Percentiles rank a stretch among this genome's conserved stretches.
Evolutionary conservation across 2,329 filamentous ascomycete species (phyloP).

Genomic region (Pseudogymnoascus sp.): DNA sequence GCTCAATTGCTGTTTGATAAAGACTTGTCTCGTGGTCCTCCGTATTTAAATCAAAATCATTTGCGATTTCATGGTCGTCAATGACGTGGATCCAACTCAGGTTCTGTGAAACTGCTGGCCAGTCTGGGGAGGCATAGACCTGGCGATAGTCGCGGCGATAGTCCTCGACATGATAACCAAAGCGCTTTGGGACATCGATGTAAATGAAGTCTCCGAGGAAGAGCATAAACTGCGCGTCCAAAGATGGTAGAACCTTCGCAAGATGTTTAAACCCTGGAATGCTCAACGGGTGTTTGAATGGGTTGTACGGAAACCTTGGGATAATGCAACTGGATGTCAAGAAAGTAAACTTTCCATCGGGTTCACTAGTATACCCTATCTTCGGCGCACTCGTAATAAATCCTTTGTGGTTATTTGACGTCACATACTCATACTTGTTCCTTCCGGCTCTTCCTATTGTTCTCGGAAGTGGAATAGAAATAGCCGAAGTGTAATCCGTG

Average conservation of each 20-base stretch:
- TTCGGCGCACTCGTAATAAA: constrained; percentile 72
- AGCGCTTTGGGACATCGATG: constrained; percentile 75
- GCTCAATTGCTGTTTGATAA: constrained; percentile 31
- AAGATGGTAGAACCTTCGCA: constrained; percentile 60
- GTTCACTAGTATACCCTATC: constrained; percentile 53
- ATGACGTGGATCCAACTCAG: constrained; percentile 97
- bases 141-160: constrained; percentile 91
- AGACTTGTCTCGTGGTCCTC: constrained; percentile 36
- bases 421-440: constrained; percentile 66
- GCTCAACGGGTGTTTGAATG: constrained; percentile 71
- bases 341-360: constrained; percentile 74
- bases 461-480: constrained; percentile 58
- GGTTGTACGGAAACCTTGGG: constrained; percentile 81
- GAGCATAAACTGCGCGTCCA: constrained; percentile 73
- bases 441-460: constrained; percentile 64
- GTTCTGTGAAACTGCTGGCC: constrained; percentile 65
- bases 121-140: constrained; percentile 92
- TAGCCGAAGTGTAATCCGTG: constrained; percentile 73
- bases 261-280: constrained; percentile 76
- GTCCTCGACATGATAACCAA: constrained; percentile 63
- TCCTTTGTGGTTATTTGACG: constrained; percentile 81
- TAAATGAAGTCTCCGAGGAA: constrained; percentile 87
- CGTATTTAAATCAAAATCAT: constrained; percentile 82
- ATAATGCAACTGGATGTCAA: constrained; percentile 90
- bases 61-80: constrained; percentile 93